Evolutionary conservation across 495 filamentous ascomycete genomes (phyloP), one percentile per base, ranked within the genome.

Genomic region (Xylaria castorea): DNA sequence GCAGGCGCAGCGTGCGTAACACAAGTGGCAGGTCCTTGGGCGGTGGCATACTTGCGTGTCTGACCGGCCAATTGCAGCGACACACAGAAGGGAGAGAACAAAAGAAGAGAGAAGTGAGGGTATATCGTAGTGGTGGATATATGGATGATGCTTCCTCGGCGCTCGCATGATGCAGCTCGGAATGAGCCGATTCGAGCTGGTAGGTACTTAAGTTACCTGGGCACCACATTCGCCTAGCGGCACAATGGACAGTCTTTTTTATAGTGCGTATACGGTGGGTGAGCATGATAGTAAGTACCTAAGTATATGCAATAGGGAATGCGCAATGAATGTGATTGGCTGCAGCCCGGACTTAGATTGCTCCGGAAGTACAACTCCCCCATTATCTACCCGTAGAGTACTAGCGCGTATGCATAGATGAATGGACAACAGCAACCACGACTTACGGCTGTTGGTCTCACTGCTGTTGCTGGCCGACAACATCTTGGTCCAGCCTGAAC

Each of bases 281-380:
- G 12, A 8, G 3, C n/a, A n/a, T n/a, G n/a, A n/a, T n/a, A n/a
- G n/a, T n/a, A n/a, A n/a, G n/a, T n/a, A n/a, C n/a, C n/a, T n/a
- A n/a, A n/a, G n/a, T n/a, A n/a, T n/a, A n/a, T n/a, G n/a, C 14
- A 42, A 42, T 42, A 5, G 6, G 18, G 34, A 38, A 61, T 57
- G 61, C 70, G 61, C 61, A 44, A 18, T 44, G 18, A 25, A 44
- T 44, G 22, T 64, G 38, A 64, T 64, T 64, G 61, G 61, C 38
- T 46, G 14, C 22, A 30, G 11, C n/a, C 27, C 38, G 61, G 61
- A 44, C 22, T 64, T 64, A 30, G 38, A 18, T 44, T 64, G 61
- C 61, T 42, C 61, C 22, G 36, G 36, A 25, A 27, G 18, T 18
- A 12, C 32, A 42, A 9, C 61, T 20, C 36, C 38, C 61, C 61